Evolutionary conservation across 441 rosid genomes (phyloP).

Genomic region (Erodium texanum): DNA sequence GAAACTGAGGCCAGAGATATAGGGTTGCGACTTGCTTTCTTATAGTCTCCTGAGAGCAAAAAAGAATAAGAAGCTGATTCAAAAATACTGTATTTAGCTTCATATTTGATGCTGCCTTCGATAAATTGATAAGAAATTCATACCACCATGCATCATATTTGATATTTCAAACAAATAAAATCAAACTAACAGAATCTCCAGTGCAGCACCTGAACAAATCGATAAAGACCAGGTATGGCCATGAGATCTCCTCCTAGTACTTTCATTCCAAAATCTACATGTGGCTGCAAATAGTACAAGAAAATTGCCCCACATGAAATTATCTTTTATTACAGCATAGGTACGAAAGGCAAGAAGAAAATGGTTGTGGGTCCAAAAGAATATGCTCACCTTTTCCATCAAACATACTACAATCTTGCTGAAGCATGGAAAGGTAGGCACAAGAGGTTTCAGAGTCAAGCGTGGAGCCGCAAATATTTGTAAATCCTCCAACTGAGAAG

Average conservation of each 20-base stretch:
- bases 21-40: constrained; percentile 54
- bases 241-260: constrained; percentile 84
- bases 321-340: neutral
- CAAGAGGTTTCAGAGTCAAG: constrained; percentile 69
- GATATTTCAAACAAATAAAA: constrained; percentile 1
- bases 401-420: constrained; percentile 55
- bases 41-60: constrained; percentile 48
- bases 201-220: constrained; percentile 74
- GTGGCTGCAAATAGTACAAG: constrained; percentile 48
- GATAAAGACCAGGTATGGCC: constrained; percentile 88
- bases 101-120: neutral
- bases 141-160: neutral
- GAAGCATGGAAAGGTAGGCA: constrained; percentile 87
- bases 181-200: constrained; percentile 28
- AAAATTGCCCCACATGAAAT: constrained; percentile 10
- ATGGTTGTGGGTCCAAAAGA: neutral
- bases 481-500: constrained; percentile 62
- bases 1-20: constrained; percentile 75
- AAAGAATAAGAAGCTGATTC: constrained; percentile 6
- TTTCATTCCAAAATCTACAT: constrained; percentile 76
- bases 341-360: neutral
- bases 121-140: neutral
- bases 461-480: constrained; percentile 57
- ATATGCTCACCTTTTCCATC: constrained; percentile 46
- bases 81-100: neutral